Evolutionary conservation across 768 basidiomycete genomes (phyloP), one percentile per base, ranked within the genome.

Genomic region (Coprinopsis cinerea): DNA sequence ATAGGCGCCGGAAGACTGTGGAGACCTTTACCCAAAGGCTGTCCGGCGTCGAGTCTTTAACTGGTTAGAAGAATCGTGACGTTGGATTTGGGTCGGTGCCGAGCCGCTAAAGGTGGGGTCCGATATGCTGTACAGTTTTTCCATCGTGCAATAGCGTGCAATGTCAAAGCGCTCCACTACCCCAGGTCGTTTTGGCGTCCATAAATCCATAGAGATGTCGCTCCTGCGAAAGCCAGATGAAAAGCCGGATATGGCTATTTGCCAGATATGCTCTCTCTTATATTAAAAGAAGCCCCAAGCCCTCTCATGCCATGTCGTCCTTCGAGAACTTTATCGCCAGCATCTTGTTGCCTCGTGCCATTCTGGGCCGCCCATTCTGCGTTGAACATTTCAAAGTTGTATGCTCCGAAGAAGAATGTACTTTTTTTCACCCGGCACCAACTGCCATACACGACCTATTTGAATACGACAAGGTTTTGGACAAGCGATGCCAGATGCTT

Each of bases 311-410:
- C 27, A 7, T 45, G 44, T 32, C 44, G 26, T 45, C 44, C 18
- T 43, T 43, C 42, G 42, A 43, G 42, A 43, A 20, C 20, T 43
- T 23, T 23, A 43, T 43, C 42, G 17, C 18, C 18, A 40, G 37
- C 10, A 40, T 4, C 13, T 17, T 43, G 11, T 26, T 35, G 35
- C 57, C 57, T 57, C 54, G 55, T 55, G 57, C 37, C 18, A 39
- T 7, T 10, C 37, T 39, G 10, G 37, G 37, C 37, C 37, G 37
- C 37, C 37, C 18, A 10, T 39, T 39, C 37, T 39, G 37, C 37
- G 18, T 39, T 20, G 10, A 34, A 39, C 30, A 39, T 7, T 14
- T 10, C 9, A 20, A 39, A 20, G 37, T 39, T 34, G 9, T n/a
- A n/a, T 9, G 30, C 9, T 9, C 13, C 11, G 18, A 39, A 18